Base-by-base conservation (phyloP, 805 yeast genomes). In the Lipomyces japonicus region DNA sequence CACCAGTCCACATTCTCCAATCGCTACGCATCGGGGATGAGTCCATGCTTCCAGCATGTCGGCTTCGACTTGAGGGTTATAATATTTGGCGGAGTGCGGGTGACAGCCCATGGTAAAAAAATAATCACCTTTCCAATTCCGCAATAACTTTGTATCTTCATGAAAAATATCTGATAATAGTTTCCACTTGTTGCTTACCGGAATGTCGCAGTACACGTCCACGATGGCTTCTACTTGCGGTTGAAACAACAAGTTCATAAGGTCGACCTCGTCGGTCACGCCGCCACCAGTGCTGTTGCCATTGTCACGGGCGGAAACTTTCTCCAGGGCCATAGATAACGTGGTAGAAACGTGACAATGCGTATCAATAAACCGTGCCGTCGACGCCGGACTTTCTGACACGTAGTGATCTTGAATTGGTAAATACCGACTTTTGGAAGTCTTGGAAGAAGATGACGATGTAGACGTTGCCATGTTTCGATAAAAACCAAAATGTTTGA, bases 81-180 rank as follows among this genome's bases (percentile, higher is more conserved):
- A 50, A 2, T n/a, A 18, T 22, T 23, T 26, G 5, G 57, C 53
- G n/a, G 47, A 28, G 23, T 46, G 57, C 4, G 57, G 57, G 44
- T 52, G 57, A 31, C 57, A 48, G 1, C 57, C 57, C 47, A 52
- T 50, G 3, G 57, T 42, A 30, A 52, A 52, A n/a, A 41, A 49
- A 26, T 52, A 52, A 16, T 49, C 40, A 2, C 57, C 57, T 10
- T 10, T 18, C 57, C 57, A 52, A 5, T 40, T 22, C 6, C n/a
- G 18, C 3, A 23, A 24, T 14, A n/a, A 14, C 55, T 51, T 46
- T 6, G 24, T 18, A 5, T n/a, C 36, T 19, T 24, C 42, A n/a
- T n/a, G n/a, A n/a, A n/a, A n/a, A n/a, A n/a, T n/a, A 6, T 3
- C 21, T 14, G 50, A 37, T 9, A 52, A 23, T 12, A 12, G 18